These are phyloP conservation scores for Candida berthetii DNA, from an alignment of 805 yeast species.

Conservation along the genomic window DNA sequence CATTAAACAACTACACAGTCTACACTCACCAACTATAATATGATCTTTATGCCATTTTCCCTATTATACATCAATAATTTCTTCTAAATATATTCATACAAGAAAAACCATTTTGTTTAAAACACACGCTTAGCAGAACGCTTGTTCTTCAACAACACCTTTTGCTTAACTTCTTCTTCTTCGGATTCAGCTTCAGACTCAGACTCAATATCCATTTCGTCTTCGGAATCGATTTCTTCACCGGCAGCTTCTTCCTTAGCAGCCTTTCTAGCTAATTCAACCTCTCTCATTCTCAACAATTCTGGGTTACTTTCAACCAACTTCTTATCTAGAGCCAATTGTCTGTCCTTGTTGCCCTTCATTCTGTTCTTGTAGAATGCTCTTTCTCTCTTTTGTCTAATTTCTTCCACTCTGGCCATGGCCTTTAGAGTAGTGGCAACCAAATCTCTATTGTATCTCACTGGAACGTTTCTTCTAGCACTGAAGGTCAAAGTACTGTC, in stretches of 20 bases:
- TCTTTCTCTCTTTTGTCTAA: slow-evolving; percentile 92
- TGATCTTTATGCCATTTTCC: not conserved
- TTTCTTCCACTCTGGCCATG: slow-evolving; percentile 93
- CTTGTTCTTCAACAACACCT: slow-evolving; percentile 25
- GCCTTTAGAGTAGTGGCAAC: slow-evolving; percentile 92
- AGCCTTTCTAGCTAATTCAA: slow-evolving; percentile 72
- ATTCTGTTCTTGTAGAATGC: slow-evolving; percentile 99
- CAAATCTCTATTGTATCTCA: slow-evolving; percentile 93
- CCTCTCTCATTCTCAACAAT: slow-evolving; percentile 87
- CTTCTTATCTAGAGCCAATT: slow-evolving; percentile 79
- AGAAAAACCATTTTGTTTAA: slow-evolving; percentile 1
- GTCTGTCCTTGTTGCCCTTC: slow-evolving; percentile 92
- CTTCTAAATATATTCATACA: not conserved
- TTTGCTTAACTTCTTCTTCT: slow-evolving; percentile 40
- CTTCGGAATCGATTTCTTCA: slow-evolving; percentile 38
- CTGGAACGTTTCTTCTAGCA: slow-evolving; percentile 96
- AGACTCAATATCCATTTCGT: slow-evolving; percentile 37
- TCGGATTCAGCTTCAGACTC: slow-evolving; percentile 55
- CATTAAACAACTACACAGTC: too few species aligned
- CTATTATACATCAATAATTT: not conserved
- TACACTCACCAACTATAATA: too few species aligned
- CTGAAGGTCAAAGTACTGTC: slow-evolving; percentile 95
- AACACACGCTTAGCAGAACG: slow-evolving; percentile 18
- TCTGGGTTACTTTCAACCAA: slow-evolving; percentile 87
- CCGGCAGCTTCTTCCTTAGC: slow-evolving; percentile 61